These are phyloP conservation scores for Lagenidium sp. DNA, from an alignment of 352 stramenopile species.

Conservation along the genomic window DNA sequence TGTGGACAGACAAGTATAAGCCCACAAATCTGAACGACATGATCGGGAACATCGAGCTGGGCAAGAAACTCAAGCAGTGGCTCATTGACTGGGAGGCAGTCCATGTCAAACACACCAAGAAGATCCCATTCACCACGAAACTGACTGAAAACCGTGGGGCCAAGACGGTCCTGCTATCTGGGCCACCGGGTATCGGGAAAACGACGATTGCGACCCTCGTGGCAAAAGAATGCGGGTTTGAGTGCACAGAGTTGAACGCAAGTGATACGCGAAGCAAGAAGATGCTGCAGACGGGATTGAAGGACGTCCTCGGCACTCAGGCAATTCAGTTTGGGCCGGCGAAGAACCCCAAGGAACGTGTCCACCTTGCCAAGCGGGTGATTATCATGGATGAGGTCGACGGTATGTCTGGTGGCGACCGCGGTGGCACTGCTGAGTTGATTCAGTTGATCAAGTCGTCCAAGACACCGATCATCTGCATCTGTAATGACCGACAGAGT, in stretches of 20 bases:
- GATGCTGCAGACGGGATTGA: slow-evolving; percentile 85
- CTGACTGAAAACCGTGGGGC: slow-evolving; percentile 83
- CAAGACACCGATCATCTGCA: slow-evolving; percentile 99
- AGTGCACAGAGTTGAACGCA: slow-evolving; percentile 96
- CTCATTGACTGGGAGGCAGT: slow-evolving; percentile 73
- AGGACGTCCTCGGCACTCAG: slow-evolving; percentile 90
- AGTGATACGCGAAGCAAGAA: slow-evolving; percentile 98
- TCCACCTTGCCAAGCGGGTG: slow-evolving; percentile 80
- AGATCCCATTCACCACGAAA: slow-evolving; percentile 66
- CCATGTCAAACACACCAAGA: slow-evolving; percentile 80
- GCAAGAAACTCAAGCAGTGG: slow-evolving; percentile 84
- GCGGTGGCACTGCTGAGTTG: slow-evolving; percentile 96
- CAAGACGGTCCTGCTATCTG: slow-evolving; percentile 94
- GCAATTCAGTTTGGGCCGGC: slow-evolving; percentile 77
- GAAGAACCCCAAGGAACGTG: slow-evolving; percentile 28
- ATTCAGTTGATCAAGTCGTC: slow-evolving; percentile 99
- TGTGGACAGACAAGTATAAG: slow-evolving; percentile 98
- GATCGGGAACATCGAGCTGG: slow-evolving; percentile 90
- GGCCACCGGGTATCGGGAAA: slow-evolving; percentile 95
- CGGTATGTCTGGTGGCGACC: slow-evolving; percentile 96
- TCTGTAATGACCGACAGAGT: slow-evolving; percentile 98
- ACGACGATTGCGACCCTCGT: slow-evolving; percentile 95
- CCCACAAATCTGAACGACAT: slow-evolving; percentile 88
- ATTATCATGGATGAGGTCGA: slow-evolving; percentile 99
- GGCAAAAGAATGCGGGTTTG: slow-evolving; percentile 85